These are phyloP conservation scores for Aspergillus sp. DNA, from an alignment of 2,329 filamentous ascomycete species.

Conservation along the genomic window DNA sequence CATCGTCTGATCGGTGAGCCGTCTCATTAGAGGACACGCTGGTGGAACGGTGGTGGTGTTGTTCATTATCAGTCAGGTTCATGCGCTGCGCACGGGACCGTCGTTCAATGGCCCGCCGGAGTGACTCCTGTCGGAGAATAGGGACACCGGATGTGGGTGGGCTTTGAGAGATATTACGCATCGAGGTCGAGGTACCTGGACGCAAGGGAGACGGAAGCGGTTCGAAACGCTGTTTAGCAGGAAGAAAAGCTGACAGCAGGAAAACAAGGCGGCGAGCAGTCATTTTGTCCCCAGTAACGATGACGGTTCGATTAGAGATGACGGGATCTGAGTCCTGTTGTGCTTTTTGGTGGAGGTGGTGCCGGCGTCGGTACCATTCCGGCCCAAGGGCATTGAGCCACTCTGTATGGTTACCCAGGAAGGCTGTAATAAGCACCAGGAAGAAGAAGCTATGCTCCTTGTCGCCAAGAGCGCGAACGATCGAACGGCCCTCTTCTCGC, in stretches of 20 bases:
- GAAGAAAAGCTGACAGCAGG: slow-evolving; percentile 50
- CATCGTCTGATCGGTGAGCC: slow-evolving; percentile 27
- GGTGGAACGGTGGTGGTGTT: slow-evolving; percentile 32
- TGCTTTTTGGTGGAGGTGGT: slow-evolving; percentile 44
- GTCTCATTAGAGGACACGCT: slow-evolving; percentile 40
- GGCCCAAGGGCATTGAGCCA: slow-evolving; percentile 51
- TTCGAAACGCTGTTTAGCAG: slow-evolving; percentile 38
- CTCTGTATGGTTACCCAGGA: slow-evolving; percentile 52
- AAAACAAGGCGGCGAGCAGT: slow-evolving; percentile 51
- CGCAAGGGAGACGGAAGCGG: slow-evolving; percentile 31
- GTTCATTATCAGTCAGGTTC: slow-evolving; percentile 24
- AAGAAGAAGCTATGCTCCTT: slow-evolving; percentile 54
- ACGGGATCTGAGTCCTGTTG: slow-evolving; percentile 40
- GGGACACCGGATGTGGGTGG: slow-evolving; percentile 45
- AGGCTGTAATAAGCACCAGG: slow-evolving; percentile 51
- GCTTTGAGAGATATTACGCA: slow-evolving; percentile 45
- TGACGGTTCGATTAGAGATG: slow-evolving; percentile 47
- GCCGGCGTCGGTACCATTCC: slow-evolving; percentile 46
- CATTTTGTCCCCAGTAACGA: slow-evolving; percentile 52
- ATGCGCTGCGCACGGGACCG: slow-evolving; percentile 42
- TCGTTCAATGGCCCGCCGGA: slow-evolving; percentile 47
- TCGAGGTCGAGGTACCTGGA: slow-evolving; percentile 38
- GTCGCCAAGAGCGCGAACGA: slow-evolving; percentile 46
- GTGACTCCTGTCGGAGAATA: slow-evolving; percentile 44
- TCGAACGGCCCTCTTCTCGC: slow-evolving; percentile 53